Percentiles rank a stretch among this genome's conserved stretches.
Evolutionary conservation across 2,329 filamentous ascomycete genomes (phyloP).

Genomic region (Botryotinia convoluta): DNA sequence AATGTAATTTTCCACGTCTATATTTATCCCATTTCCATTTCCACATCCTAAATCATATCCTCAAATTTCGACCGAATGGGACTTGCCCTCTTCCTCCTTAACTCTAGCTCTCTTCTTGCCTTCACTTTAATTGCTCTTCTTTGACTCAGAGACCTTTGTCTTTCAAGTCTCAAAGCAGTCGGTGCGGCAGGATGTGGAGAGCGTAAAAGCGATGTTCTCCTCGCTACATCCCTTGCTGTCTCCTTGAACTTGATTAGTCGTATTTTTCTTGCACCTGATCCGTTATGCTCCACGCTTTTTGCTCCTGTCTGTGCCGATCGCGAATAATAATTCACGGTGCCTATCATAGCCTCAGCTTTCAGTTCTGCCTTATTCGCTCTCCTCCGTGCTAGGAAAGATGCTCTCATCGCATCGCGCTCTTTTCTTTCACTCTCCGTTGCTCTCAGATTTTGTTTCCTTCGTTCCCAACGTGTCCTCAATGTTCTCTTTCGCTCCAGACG

Average conservation of each 20-base stretch:
- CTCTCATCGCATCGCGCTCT: neutral
- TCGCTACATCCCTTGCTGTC: neutral
- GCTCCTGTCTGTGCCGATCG: neutral
- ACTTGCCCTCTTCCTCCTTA: neutral
- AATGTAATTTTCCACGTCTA: too few relatives aligned
- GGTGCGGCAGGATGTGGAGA: neutral
- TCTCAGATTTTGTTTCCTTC: neutral
- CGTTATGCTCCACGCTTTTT: neutral
- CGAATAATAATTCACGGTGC: neutral
- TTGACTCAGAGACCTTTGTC: too few relatives aligned
- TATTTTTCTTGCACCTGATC: neutral
- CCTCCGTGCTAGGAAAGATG: neutral
- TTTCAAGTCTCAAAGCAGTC: neutral
- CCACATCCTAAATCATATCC: neutral
- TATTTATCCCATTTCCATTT: neutral
- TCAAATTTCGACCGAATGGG: neutral
- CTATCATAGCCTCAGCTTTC: neutral
- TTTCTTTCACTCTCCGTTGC: neutral
- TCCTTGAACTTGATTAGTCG: neutral
- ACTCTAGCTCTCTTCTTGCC: neutral
- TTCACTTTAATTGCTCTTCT: too few relatives aligned
- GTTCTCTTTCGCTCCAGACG: neutral
- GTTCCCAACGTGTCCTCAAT: neutral
- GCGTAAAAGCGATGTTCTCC: neutral
- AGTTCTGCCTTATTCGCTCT: neutral